Percentiles rank a stretch among this genome's conserved stretches.
Conservation (phyloP, 2,329 filamentous ascomycete genomes). For the Fusarium illudens region DNA sequence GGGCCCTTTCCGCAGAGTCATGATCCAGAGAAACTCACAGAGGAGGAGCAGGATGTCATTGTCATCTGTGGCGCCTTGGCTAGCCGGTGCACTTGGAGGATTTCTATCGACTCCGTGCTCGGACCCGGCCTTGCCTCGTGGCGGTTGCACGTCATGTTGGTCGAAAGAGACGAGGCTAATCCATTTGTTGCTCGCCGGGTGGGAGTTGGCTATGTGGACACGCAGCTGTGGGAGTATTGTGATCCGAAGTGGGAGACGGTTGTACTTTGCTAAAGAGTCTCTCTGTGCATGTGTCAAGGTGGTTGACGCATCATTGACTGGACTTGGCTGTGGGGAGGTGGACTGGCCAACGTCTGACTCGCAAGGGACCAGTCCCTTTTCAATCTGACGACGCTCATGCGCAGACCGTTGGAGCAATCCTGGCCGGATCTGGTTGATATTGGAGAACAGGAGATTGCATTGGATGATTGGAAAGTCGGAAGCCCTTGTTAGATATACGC, state of each 20-base stretch:
- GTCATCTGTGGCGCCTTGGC: neutral
- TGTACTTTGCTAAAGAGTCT: neutral
- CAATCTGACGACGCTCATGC: neutral
- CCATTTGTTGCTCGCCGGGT: neutral
- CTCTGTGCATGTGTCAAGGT: neutral
- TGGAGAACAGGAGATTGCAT: neutral
- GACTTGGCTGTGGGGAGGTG: too few species aligned
- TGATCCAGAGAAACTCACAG: neutral
- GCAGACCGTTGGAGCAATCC: neutral
- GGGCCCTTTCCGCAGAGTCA: neutral
- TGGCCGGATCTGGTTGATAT: neutral
- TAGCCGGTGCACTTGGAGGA: neutral
- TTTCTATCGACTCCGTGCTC: neutral
- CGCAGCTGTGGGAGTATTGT: neutral
- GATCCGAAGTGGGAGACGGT: neutral
- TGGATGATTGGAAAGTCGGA: neutral
- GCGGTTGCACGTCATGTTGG: neutral
- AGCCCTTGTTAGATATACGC: neutral
- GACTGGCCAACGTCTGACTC: neutral
- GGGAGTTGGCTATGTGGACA: neutral
- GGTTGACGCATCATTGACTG: neutral
- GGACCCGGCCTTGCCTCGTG: neutral
- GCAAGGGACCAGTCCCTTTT: neutral
- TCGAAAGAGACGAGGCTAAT: neutral
- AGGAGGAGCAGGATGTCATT: neutral